phyloP scores from a whole-genome alignment of 2,329 filamentous ascomycete species.

The Cadophora sp. region DNA sequence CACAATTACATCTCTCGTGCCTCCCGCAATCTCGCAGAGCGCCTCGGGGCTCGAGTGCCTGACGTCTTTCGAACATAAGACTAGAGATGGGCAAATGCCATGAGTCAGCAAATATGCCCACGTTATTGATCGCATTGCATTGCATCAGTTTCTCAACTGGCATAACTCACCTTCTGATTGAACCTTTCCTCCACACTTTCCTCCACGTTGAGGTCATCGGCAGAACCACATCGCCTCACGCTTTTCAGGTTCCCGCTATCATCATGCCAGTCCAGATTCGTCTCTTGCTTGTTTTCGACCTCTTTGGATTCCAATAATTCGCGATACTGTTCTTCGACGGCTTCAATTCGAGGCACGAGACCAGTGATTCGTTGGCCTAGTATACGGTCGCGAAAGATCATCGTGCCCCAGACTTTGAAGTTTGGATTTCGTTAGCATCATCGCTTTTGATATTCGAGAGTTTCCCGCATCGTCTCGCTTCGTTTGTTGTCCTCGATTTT shows the following conservation, averaged over 20 bases:
- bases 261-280: neutral
- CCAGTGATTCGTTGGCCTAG: neutral
- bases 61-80: neutral
- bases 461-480: no score
- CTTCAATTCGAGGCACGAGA: neutral
- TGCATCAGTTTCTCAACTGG: no score
- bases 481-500: no score
- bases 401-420: neutral
- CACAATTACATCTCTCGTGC: neutral
- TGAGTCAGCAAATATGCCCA: neutral
- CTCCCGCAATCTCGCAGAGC: neutral
- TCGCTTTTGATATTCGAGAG: neutral
- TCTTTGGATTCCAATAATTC: neutral
- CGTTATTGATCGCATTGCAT: neutral
- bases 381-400: neutral
- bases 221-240: neutral
- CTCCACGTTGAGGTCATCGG: neutral
- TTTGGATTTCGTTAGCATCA: neutral
- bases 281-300: neutral
- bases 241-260: neutral
- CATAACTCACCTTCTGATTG: neutral
- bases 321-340: neutral
- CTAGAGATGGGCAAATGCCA: neutral
- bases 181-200: neutral
- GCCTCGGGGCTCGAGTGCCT: neutral